Evolutionary conservation across 768 basidiomycete genomes (phyloP).

Genomic region (Lentinula boryana): DNA sequence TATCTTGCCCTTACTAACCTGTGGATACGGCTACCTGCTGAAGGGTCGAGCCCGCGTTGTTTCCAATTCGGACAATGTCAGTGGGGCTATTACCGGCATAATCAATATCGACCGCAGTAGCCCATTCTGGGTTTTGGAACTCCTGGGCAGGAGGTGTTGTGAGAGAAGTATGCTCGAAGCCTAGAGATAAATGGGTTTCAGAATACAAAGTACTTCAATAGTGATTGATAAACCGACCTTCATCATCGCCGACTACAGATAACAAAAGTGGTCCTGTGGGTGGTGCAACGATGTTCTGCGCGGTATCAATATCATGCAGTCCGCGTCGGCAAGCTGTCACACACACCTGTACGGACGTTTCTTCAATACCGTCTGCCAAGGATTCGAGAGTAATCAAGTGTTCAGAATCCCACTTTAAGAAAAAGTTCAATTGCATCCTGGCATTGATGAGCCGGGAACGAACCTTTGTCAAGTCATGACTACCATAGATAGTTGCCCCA

Average conservation of each 20-base stretch:
- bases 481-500: slow-evolving; percentile 57
- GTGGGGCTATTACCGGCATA: slow-evolving; percentile 35
- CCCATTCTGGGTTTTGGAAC: slow-evolving; percentile 29
- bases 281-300: slow-evolving; percentile 44
- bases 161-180: slow-evolving; percentile 32
- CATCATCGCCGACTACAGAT: slow-evolving; percentile 50
- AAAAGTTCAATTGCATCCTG: neutral
- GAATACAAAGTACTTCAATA: neutral
- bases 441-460: neutral
- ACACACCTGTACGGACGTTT: slow-evolving; percentile 43
- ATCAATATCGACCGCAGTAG: slow-evolving; percentile 32
- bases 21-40: slow-evolving; percentile 55
- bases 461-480: slow-evolving; percentile 43
- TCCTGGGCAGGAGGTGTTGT: slow-evolving; percentile 22
- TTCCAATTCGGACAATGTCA: slow-evolving; percentile 40
- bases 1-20: slow-evolving; percentile 17
- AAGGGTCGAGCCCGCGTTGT: slow-evolving; percentile 36
- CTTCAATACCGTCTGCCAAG: slow-evolving; percentile 61
- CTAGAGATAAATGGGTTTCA: slow-evolving; percentile 9
- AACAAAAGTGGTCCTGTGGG: slow-evolving; percentile 52
- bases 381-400: slow-evolving; percentile 57
- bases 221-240: slow-evolving; percentile 33
- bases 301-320: neutral
- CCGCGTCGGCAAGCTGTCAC: neutral
- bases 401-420: slow-evolving; percentile 45